Percentiles rank a stretch among this genome's conserved stretches.
Conservation (phyloP, 2,329 filamentous ascomycete species). For the Pseudocercospora musae region DNA sequence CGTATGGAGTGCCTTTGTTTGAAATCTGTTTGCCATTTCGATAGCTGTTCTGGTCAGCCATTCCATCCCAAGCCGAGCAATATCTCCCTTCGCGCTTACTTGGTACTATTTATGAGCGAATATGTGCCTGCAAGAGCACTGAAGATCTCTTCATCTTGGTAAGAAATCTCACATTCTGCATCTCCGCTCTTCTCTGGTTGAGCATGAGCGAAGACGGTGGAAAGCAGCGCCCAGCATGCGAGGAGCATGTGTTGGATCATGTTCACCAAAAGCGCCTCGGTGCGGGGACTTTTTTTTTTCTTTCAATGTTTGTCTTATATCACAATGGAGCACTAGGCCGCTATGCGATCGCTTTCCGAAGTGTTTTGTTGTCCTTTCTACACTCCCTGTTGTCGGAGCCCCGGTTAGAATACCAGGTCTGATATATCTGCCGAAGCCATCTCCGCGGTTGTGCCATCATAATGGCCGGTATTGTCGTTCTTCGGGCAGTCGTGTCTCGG, state of each 20-base stretch:
- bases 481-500: not conserved
- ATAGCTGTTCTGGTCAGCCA: not conserved
- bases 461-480: not conserved
- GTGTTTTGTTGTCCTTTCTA: not conserved
- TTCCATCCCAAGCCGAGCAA: too few species aligned
- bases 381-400: not conserved
- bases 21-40: slow-evolving; percentile 10
- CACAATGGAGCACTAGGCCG: not conserved
- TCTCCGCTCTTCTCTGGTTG: not conserved
- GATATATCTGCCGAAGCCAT: not conserved
- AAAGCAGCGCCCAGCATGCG: not conserved
- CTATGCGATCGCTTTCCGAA: not conserved
- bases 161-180: not conserved
- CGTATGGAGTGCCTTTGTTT: slow-evolving; percentile 4
- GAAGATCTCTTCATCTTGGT: slow-evolving; percentile 4
- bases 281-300: too few species aligned
- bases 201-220: not conserved
- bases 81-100: not conserved
- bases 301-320: not conserved
- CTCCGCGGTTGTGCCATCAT: not conserved
- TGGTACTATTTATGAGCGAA: slow-evolving; percentile 10
- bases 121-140: slow-evolving; percentile 12
- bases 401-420: not conserved
- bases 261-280: not conserved
- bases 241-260: not conserved